phyloP scores from a whole-genome alignment of 352 stramenopile genomes.

The Globisporangium paddicum region DNA sequence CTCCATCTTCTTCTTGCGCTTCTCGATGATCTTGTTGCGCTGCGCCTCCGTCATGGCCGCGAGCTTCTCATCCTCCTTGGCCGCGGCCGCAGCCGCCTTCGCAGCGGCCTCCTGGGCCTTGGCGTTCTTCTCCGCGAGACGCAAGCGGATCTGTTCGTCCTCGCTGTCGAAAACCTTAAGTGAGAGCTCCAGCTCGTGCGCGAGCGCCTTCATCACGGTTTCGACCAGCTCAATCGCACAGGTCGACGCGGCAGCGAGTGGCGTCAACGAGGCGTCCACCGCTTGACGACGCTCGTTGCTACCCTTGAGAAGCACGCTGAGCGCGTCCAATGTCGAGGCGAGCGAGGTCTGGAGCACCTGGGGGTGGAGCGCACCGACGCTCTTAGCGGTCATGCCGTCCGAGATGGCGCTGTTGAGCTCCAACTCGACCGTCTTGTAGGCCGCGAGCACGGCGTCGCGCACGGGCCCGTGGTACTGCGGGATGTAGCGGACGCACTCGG shows the following conservation, averaged over 20 bases:
- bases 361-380: constrained; percentile 41
- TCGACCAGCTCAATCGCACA: constrained; percentile 53
- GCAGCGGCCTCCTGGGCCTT: constrained; percentile 61
- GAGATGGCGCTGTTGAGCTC: constrained; percentile 58
- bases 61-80: constrained; percentile 84
- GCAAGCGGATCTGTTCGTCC: constrained; percentile 50
- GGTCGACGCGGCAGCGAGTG: constrained; percentile 18
- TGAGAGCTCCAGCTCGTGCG: constrained; percentile 41
- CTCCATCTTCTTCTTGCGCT: constrained; percentile 78
- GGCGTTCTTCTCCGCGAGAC: constrained; percentile 47
- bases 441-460: constrained; percentile 56
- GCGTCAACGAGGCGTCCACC: constrained; percentile 13
- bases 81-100: constrained; percentile 62
- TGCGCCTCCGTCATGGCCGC: constrained; percentile 72
- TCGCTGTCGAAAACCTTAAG: constrained; percentile 58
- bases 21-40: constrained; percentile 71
- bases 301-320: constrained; percentile 53
- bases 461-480: constrained; percentile 83
- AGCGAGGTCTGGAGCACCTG: constrained; percentile 63
- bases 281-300: constrained; percentile 42
- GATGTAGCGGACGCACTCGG: constrained; percentile 51
- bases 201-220: constrained; percentile 29
- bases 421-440: constrained; percentile 66
- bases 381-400: constrained; percentile 14
- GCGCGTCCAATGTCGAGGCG: constrained; percentile 40